phyloP scores from a whole-genome alignment of 805 yeast species.

The Hanseniaspora meyeri region DNA sequence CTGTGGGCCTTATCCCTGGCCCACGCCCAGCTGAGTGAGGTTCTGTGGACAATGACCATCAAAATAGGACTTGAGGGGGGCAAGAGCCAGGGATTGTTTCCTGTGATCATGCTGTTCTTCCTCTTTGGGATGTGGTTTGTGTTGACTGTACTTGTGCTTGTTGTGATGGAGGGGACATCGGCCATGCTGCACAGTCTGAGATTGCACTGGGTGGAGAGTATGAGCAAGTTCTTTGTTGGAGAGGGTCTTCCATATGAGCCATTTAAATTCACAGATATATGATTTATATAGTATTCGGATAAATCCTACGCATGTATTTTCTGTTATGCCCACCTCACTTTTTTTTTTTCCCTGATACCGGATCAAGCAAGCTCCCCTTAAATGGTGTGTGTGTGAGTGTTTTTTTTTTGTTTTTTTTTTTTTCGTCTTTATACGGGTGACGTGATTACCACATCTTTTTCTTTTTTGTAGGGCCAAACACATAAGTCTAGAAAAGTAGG shows the following conservation, averaged over 20 bases:
- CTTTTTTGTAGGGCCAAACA: background rate
- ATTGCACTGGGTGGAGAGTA: constrained; percentile 72
- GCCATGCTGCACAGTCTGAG: constrained; percentile 70
- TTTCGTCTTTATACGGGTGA: no score
- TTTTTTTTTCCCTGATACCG: background rate
- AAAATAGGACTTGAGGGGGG: constrained; percentile 52
- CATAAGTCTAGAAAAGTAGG: no score
- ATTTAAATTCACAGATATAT: constrained; percentile 34
- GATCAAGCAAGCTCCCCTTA: background rate
- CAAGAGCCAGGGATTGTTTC: constrained; percentile 28
- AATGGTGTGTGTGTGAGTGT: no score
- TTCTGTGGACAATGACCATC: constrained; percentile 66
- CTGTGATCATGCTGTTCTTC: constrained; percentile 42
- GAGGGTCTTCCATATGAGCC: constrained; percentile 62
- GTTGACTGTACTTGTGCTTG: constrained; percentile 55
- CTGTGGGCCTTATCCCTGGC: constrained; percentile 72
- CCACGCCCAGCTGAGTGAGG: constrained; percentile 65
- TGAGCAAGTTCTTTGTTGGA: constrained; percentile 70
- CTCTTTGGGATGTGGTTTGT: constrained; percentile 67
- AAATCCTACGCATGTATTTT: background rate
- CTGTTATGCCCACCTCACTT: background rate
- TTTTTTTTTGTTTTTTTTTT: no score
- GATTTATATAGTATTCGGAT: constrained; percentile 15
- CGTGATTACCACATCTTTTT: background rate
- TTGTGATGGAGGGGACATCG: constrained; percentile 74